These are phyloP conservation scores for Scheffersomyces ergatensis DNA, from an alignment of 805 yeast species.

Conservation along the genomic window DNA sequence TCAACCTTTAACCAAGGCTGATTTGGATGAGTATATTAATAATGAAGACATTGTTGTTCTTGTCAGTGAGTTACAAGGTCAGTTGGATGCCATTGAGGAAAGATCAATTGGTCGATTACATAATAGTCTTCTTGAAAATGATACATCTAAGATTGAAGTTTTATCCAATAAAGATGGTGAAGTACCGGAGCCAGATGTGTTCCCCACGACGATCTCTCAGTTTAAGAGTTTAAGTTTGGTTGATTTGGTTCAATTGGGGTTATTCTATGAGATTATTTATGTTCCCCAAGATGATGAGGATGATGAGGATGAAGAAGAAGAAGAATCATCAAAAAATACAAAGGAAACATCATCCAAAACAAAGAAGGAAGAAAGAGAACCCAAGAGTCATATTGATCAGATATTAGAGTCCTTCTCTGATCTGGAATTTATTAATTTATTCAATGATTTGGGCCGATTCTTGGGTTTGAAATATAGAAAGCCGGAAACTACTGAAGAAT, in stretches of 20 bases:
- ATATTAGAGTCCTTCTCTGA: neutral
- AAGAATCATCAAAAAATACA: neutral
- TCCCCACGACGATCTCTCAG: slow-evolving; percentile 58
- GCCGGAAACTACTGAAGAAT: too few species aligned
- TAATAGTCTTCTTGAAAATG: slow-evolving; percentile 48
- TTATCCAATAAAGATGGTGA: slow-evolving; percentile 80
- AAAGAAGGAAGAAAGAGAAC: slow-evolving; percentile 7
- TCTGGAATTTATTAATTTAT: slow-evolving; percentile 51
- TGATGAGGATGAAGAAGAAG: neutral
- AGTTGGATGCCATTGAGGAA: slow-evolving; percentile 75
- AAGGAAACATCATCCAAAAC: slow-evolving; percentile 6
- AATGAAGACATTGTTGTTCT: slow-evolving; percentile 83
- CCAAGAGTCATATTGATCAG: neutral
- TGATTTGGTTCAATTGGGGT: slow-evolving; percentile 52
- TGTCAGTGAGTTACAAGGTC: slow-evolving; percentile 88
- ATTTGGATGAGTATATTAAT: slow-evolving; percentile 61
- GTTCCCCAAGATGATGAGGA: slow-evolving; percentile 34
- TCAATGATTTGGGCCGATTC: slow-evolving; percentile 65
- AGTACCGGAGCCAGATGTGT: slow-evolving; percentile 48
- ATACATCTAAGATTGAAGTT: slow-evolving; percentile 49
- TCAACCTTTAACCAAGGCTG: slow-evolving; percentile 18
- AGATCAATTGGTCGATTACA: slow-evolving; percentile 69
- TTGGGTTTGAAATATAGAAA: slow-evolving; percentile 62
- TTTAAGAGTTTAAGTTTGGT: slow-evolving; percentile 47
- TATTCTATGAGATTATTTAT: slow-evolving; percentile 77